A percentile compares a stretch with the other conserved stretches of the same genome.
phyloP scores from a whole-genome alignment of 1,139 yeast genomes.

The Kazachstania sp. region DNA sequence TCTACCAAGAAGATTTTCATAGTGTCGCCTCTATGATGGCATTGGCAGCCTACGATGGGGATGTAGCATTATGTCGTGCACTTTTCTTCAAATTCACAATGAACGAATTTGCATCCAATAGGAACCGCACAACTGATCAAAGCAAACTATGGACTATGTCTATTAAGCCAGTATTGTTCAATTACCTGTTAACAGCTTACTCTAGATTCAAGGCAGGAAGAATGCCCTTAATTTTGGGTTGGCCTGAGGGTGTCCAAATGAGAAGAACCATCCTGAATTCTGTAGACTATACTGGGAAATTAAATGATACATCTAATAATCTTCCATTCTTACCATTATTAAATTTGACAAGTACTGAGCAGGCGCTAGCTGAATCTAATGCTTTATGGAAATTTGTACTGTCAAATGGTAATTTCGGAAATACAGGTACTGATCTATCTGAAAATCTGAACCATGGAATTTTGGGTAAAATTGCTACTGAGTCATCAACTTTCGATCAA shows the following conservation, averaged over 20 bases:
- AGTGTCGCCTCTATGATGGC: conserved; percentile 64
- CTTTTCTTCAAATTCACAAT: conserved; percentile 50
- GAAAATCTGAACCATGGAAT: not conserved
- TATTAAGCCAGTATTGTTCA: conserved; percentile 41
- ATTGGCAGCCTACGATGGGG: conserved; percentile 72
- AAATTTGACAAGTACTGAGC: conserved; percentile 35
- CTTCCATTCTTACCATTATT: conserved; percentile 60
- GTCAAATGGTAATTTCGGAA: conserved; percentile 18
- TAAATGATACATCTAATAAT: conserved; percentile 17
- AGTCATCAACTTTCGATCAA: conserved; percentile 9
- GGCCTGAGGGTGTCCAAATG: conserved; percentile 41
- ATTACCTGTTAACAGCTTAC: conserved; percentile 50
- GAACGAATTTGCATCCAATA: conserved; percentile 31
- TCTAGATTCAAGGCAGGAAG: conserved; percentile 35
- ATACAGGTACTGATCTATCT: not conserved
- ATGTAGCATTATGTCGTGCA: conserved; percentile 64
- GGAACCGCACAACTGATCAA: conserved; percentile 18
- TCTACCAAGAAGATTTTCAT: conserved; percentile 40
- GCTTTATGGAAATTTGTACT: conserved; percentile 53
- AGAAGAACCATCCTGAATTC: conserved; percentile 39
- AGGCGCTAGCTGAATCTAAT: conserved; percentile 62
- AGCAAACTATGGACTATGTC: conserved; percentile 18
- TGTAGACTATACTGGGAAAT: conserved; percentile 29
- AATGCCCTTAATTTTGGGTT: conserved; percentile 37
- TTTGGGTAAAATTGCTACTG: not conserved